Evolutionary conservation across 805 yeast species (phyloP).

Genomic region (Kuraishia cidri): DNA sequence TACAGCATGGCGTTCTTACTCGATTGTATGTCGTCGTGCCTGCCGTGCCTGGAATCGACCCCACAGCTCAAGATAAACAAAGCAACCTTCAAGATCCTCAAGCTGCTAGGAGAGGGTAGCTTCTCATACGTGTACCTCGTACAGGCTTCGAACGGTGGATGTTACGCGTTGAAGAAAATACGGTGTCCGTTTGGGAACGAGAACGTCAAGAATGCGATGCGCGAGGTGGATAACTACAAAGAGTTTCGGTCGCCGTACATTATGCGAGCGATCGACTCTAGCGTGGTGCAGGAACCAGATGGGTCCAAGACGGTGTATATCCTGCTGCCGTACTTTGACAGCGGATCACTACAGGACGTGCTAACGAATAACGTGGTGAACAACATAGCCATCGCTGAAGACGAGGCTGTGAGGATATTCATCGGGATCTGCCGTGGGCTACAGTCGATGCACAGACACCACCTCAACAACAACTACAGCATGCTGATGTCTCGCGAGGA

Average conservation of each 20-base stretch:
- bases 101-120: conserved; percentile 86
- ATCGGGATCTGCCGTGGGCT: conserved; percentile 70
- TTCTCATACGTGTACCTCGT: conserved; percentile 83
- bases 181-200: conserved; percentile 83
- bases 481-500: too few relatives aligned
- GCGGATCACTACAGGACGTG: conserved; percentile 75
- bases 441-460: conserved; percentile 64
- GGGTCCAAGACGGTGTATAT: conserved; percentile 77
- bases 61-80: conserved; percentile 60
- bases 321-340: conserved; percentile 66
- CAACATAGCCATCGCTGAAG: conserved; percentile 44
- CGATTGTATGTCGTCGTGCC: background rate
- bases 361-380: conserved; percentile 57
- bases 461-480: conserved; percentile 14
- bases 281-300: conserved; percentile 62
- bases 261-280: conserved; percentile 61
- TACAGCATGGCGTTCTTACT: background rate
- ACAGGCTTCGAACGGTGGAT: conserved; percentile 33
- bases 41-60: conserved; percentile 3
- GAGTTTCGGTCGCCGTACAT: conserved; percentile 63
- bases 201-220: conserved; percentile 64
- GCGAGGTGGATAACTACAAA: conserved; percentile 69
- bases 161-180: conserved; percentile 76
- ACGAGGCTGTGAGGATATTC: conserved; percentile 52
- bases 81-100: conserved; percentile 49